Evolutionary conservation across 257 asterid genomes (phyloP), one percentile per base, ranked within the genome.

Genomic region (Anisodus tanguticus): DNA sequence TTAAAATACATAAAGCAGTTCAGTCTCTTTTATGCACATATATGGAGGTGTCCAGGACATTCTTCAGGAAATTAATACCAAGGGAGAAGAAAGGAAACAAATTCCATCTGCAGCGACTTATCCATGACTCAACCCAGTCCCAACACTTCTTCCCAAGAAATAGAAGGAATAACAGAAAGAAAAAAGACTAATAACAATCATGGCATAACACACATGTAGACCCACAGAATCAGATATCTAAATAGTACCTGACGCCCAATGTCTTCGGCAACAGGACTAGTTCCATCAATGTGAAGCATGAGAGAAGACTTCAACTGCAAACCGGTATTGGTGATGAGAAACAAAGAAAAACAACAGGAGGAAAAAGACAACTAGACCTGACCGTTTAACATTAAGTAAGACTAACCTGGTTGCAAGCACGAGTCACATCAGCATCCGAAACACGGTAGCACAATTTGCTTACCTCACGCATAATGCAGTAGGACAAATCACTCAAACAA

Each of bases 261-360:
- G 88, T 97, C 99, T 88, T 97, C 99, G 58, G 97, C 97, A 81
- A 92, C 86, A 64, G 97, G 97, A 83, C 97, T 93, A 80, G 98
- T 92, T 86, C 98, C 99, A 87, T 97, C 99, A 66, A 97, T 88
- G 91, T 97, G 98, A 81, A 97, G 97, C 84, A 97, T 87, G 83
- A 97, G 88, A 76, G 96, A 91, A 72, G 99, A 95, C 87, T 97
- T 97, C 89, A 97, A 86, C 99, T 97, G 92, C 90, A 91, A 57
- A 58, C 70, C 49, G 53, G 49, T 3, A 54, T 60, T 22, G 80
- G 57, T 68, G 49, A 53, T 63, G 70, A 69, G 37, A 51, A 79
- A 74, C 70, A 31, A 4, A 71, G 16, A 19, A 7, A 41, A 17
- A 81, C 8, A 64, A 17, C 57, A 66, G 69, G 76, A 22, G 6